Percentiles rank a stretch among this genome's conserved stretches.
These are phyloP conservation scores for Epithemia pelagica DNA, from an alignment of 108 stramenopile genomes.

Conservation along the genomic window DNA sequence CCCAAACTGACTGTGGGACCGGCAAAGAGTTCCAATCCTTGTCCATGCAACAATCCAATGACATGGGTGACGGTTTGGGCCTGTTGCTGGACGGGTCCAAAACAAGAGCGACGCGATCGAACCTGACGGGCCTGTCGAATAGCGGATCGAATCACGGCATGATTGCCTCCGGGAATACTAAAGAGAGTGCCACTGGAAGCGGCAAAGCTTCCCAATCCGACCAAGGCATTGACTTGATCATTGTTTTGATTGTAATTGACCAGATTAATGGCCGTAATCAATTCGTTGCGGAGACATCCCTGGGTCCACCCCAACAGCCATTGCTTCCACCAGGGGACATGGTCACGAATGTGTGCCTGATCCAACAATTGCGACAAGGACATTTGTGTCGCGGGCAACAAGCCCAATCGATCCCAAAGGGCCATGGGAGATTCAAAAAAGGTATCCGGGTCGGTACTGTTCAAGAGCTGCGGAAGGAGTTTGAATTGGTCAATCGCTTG, in stretches of 20 bases:
- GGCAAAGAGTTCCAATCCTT: constrained; percentile 28
- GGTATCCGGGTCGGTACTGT: constrained; percentile 30
- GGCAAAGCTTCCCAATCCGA: constrained; percentile 55
- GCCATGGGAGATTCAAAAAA: constrained; percentile 64
- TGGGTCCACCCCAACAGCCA: constrained; percentile 18
- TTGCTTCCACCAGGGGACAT: constrained; percentile 23
- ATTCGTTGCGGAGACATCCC: constrained; percentile 51
- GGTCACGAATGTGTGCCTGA: constrained; percentile 24
- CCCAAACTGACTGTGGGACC: constrained; percentile 38
- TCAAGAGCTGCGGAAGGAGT: constrained; percentile 29
- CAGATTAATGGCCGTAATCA: constrained; percentile 50
- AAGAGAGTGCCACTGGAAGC: constrained; percentile 35
- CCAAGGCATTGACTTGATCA: constrained; percentile 55
- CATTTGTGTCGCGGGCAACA: constrained; percentile 20
- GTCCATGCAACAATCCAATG: constrained; percentile 7
- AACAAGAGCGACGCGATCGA: background rate
- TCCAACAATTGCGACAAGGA: constrained; percentile 59
- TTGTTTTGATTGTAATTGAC: constrained; percentile 69
- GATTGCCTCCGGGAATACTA: constrained; percentile 61
- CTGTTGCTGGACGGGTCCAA: background rate
- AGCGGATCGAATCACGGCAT: constrained; percentile 56
- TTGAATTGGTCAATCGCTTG: constrained; percentile 27
- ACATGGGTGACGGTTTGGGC: constrained; percentile 23
- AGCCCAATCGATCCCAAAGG: constrained; percentile 50
- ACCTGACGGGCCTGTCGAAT: constrained; percentile 41